Evolutionary conservation across 1,284 basidiomycete genomes (phyloP).

Genomic region (Pterulicium gracile): DNA sequence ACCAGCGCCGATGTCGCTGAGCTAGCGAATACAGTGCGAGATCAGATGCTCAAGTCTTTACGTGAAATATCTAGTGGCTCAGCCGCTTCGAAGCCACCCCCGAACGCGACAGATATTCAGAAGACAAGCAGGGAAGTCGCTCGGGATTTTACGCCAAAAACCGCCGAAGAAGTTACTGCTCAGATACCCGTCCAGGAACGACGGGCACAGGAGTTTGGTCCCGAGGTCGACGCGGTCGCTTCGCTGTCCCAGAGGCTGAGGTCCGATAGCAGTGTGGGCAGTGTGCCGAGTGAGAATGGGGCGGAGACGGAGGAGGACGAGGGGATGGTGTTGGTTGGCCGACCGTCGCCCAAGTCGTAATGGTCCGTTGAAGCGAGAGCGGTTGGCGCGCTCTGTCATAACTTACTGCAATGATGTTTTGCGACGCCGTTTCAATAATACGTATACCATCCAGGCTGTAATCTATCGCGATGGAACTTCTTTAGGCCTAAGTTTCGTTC

Average conservation of each 20-base stretch:
- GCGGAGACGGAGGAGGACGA: conserved; percentile 71
- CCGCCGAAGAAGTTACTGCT: neutral
- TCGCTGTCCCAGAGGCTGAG: conserved; percentile 20
- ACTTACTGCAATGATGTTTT: too few relatives aligned
- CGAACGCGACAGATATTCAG: neutral
- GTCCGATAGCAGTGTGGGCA: conserved; percentile 1
- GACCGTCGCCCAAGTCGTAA: conserved; percentile 27
- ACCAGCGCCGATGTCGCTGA: conserved; percentile 54
- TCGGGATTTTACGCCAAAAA: neutral
- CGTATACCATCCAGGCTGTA: too few relatives aligned
- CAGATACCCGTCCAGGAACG: neutral
- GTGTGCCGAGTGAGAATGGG: conserved; percentile 40
- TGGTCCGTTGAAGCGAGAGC: too few relatives aligned
- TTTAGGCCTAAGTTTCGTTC: too few relatives aligned
- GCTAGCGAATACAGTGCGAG: conserved; percentile 52
- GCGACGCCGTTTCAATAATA: too few relatives aligned
- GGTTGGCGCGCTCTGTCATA: too few relatives aligned
- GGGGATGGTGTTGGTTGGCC: conserved; percentile 64
- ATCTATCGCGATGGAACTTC: too few relatives aligned
- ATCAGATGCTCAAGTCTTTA: conserved; percentile 63
- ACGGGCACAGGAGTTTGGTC: neutral
- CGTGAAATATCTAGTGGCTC: conserved; percentile 47
- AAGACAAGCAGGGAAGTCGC: neutral
- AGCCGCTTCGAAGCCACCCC: conserved; percentile 10
- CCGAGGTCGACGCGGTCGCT: conserved; percentile 20